Base-by-base conservation (phyloP, 1,284 basidiomycete genomes). In the Phenoliferia sp. region DNA sequence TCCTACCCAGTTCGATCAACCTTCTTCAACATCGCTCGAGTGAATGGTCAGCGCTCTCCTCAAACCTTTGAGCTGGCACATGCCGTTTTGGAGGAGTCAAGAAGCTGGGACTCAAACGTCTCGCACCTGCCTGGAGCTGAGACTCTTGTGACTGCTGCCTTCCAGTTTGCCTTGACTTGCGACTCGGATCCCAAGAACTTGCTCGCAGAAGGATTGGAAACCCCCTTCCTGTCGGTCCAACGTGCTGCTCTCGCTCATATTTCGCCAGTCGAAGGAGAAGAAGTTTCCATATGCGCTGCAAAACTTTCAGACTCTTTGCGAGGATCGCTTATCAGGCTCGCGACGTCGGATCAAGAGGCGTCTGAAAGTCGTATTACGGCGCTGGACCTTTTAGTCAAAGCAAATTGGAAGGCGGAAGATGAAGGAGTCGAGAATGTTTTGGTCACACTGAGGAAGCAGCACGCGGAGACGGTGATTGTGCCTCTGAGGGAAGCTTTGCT, bases 401-500 rank as follows among this genome's bases (percentile, higher is more conserved):
- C 35, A n/a, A 6, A 58, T 16, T 22, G 57, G 44, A 19, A 17
- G 15, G 1, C 32, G n/a, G 31, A 39, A 1, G 63, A 63, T 48
- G 44, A 28, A 2, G 44, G n/a, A 1, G 16, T 69, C 1, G 29
- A 33, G 5, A 6, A 12, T 6, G 19, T 63, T 1, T 26, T 35
- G 17, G 33, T 26, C 19, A 22, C 3, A 34, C 50, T 65, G 64
- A 15, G n/a, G 12, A 17, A 55, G 33, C 44, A 55, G 32, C 48
- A 58, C 22, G 2, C 12, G 3, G 7, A 33, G 22, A 69, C 69
- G 5, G 55, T 44, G 5, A 65, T 63, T 39, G 64, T 73, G 9
- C 72, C 72, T 5, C 59, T 73, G 4, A 36, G 68, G 22, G 69
- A 73, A 31, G 69, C 67, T 2, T 33, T 71, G 17, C 62, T 73